These are phyloP conservation scores for Fusarium bulbicola DNA, from an alignment of 2,329 filamentous ascomycete genomes.

Conservation along the genomic window DNA sequence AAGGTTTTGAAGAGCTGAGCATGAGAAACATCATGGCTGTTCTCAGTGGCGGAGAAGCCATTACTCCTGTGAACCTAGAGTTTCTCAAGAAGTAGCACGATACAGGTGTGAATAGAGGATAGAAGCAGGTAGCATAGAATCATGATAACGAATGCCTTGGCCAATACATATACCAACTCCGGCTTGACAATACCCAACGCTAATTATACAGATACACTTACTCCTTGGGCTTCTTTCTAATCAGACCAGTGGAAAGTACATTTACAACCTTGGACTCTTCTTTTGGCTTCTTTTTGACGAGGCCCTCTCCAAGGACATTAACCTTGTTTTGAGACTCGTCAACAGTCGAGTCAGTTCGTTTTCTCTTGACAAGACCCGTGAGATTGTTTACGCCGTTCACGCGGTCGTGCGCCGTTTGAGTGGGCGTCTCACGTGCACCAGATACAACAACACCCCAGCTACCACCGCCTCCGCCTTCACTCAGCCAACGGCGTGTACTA, in stretches of 20 bases:
- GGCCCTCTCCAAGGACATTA: slow-evolving; percentile 58
- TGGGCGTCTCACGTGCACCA: slow-evolving; percentile 51
- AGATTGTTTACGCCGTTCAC: slow-evolving; percentile 55
- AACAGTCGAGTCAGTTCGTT: slow-evolving; percentile 47
- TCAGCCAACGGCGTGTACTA: slow-evolving; percentile 76
- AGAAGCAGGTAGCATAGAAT: neutral
- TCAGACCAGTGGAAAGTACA: slow-evolving; percentile 58
- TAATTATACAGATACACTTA: slow-evolving; percentile 1
- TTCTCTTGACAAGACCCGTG: slow-evolving; percentile 59
- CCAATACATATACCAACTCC: slow-evolving; percentile 32
- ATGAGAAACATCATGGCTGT: slow-evolving; percentile 74
- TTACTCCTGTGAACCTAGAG: slow-evolving; percentile 72
- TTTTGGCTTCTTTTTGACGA: slow-evolving; percentile 66
- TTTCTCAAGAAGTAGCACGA: slow-evolving; percentile 48
- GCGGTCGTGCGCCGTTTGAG: slow-evolving; percentile 9
- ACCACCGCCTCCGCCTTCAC: slow-evolving; percentile 67
- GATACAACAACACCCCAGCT: slow-evolving; percentile 62
- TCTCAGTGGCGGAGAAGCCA: slow-evolving; percentile 57
- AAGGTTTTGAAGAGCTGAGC: slow-evolving; percentile 72
- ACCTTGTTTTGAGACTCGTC: slow-evolving; percentile 38
- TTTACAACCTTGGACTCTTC: slow-evolving; percentile 50
- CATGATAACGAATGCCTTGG: neutral
- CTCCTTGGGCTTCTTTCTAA: slow-evolving; percentile 67
- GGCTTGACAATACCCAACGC: slow-evolving; percentile 20
- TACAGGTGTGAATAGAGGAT: neutral